Conservation (phyloP, 257 asterid genomes). For the Euphrasia confusa region DNA sequence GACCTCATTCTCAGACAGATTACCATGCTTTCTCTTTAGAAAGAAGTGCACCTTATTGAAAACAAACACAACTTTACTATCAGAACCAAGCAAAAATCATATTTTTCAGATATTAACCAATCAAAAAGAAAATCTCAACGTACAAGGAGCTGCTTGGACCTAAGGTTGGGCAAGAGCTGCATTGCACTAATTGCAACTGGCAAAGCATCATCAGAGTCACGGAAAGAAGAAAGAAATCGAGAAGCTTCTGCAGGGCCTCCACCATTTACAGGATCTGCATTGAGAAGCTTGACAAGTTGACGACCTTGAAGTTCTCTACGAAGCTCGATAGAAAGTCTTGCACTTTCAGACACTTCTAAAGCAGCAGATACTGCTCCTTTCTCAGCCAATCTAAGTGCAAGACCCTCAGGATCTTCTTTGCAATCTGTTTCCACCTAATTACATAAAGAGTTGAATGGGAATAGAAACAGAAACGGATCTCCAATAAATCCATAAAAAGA, state of each 20-base stretch:
- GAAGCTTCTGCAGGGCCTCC: constrained; percentile 99
- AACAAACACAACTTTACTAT: constrained; percentile 27
- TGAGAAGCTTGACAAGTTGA: constrained; percentile 96
- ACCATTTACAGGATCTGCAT: constrained; percentile 89
- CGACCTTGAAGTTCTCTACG: constrained; percentile 99
- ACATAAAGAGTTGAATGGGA: constrained; percentile 17
- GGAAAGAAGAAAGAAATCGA: constrained; percentile 87
- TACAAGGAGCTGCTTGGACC: constrained; percentile 98
- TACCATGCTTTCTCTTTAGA: constrained; percentile 86
- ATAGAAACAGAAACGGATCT: constrained; percentile 10
- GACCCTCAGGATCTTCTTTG: constrained; percentile 96
- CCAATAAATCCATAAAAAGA: constrained; percentile 7
- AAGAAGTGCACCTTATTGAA: constrained; percentile 87
- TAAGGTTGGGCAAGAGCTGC: constrained; percentile 95
- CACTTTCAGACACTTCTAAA: constrained; percentile 92
- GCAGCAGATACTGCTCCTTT: constrained; percentile 97
- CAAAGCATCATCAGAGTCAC: constrained; percentile 88
- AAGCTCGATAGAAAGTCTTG: constrained; percentile 78
- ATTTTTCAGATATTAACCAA: constrained; percentile 29
- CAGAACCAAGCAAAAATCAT: constrained; percentile 19
- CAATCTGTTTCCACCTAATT: constrained; percentile 81
- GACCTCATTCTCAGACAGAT: constrained; percentile 80
- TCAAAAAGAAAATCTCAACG: constrained; percentile 33
- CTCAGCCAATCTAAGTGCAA: constrained; percentile 96
- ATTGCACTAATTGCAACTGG: constrained; percentile 99